These are phyloP conservation scores for Knoxdaviesia proteae DNA, from an alignment of 2,329 filamentous ascomycete genomes.

Conservation along the genomic window DNA sequence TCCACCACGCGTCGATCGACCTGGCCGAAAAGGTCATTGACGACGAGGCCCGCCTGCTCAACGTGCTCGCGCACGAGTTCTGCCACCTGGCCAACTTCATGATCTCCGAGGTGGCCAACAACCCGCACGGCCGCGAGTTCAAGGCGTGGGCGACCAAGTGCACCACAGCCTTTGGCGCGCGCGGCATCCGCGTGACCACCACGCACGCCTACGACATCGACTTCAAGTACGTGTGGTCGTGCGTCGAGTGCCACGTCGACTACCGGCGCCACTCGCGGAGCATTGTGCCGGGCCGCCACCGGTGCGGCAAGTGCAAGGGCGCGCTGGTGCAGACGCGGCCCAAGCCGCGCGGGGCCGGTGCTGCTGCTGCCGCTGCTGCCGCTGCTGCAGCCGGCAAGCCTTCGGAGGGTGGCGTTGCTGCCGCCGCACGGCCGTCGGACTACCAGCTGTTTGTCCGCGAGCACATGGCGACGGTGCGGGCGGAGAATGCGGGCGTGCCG, in stretches of 20 bases:
- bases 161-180: constrained; percentile 32
- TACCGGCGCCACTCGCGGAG: constrained; percentile 75
- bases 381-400: constrained; percentile 4
- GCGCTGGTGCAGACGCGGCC: constrained; percentile 61
- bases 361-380: constrained; percentile 7
- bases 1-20: constrained; percentile 59
- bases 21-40: constrained; percentile 77
- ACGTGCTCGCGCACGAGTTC: constrained; percentile 90
- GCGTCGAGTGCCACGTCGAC: constrained; percentile 43
- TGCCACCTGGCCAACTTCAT: constrained; percentile 90
- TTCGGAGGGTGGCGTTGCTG: constrained; percentile 3
- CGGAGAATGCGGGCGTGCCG: constrained; percentile 30
- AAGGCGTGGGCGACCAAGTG: constrained; percentile 47
- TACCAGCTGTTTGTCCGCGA: constrained; percentile 40
- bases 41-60: constrained; percentile 54
- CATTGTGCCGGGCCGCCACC: constrained; percentile 50
- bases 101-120: constrained; percentile 51
- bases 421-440: constrained; percentile 13
- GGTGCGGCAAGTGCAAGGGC: constrained; percentile 59
- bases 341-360: constrained; percentile 27
- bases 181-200: constrained; percentile 62
- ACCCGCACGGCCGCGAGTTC: constrained; percentile 71
- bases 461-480: constrained; percentile 41
- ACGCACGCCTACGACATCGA: constrained; percentile 80
- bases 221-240: constrained; percentile 82